Conservation (phyloP, 805 yeast genomes). For the Maudiozyma barnettii region DNA sequence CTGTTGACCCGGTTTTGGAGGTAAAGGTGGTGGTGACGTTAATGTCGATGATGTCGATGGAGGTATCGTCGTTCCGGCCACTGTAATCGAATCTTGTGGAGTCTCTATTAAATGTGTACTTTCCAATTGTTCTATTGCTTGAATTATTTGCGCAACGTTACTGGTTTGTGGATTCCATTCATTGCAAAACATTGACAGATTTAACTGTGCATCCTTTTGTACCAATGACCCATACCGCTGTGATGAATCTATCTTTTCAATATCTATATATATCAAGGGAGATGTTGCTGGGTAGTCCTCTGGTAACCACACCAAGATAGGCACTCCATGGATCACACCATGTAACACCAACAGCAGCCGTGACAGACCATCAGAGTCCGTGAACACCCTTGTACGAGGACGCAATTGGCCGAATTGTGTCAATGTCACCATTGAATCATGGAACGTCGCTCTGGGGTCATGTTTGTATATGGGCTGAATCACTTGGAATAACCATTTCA, state of each 20-base stretch:
- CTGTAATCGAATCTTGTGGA: neutral
- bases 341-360: slow-evolving; percentile 52
- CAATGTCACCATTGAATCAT: slow-evolving; percentile 43
- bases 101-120: neutral
- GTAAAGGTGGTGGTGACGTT: slow-evolving; percentile 8
- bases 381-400: slow-evolving; percentile 60
- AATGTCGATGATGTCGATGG: too few species aligned
- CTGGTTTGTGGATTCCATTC: slow-evolving; percentile 39
- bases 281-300: slow-evolving; percentile 54
- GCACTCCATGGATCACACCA: slow-evolving; percentile 44
- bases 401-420: slow-evolving; percentile 46
- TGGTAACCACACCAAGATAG: slow-evolving; percentile 72
- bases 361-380: slow-evolving; percentile 48
- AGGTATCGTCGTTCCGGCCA: neutral
- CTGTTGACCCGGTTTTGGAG: slow-evolving; percentile 7
- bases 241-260: slow-evolving; percentile 40
- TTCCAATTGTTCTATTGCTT: neutral
- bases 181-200: slow-evolving; percentile 52
- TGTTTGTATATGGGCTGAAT: slow-evolving; percentile 36
- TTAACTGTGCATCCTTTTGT: slow-evolving; percentile 31
- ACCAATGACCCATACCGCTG: slow-evolving; percentile 58
- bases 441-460: slow-evolving; percentile 49
- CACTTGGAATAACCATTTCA: slow-evolving; percentile 6
- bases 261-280: slow-evolving; percentile 55
- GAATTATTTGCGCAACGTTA: neutral